These are phyloP conservation scores for Euphorbia celastroides DNA, from an alignment of 441 rosid species.

Conservation along the genomic window DNA sequence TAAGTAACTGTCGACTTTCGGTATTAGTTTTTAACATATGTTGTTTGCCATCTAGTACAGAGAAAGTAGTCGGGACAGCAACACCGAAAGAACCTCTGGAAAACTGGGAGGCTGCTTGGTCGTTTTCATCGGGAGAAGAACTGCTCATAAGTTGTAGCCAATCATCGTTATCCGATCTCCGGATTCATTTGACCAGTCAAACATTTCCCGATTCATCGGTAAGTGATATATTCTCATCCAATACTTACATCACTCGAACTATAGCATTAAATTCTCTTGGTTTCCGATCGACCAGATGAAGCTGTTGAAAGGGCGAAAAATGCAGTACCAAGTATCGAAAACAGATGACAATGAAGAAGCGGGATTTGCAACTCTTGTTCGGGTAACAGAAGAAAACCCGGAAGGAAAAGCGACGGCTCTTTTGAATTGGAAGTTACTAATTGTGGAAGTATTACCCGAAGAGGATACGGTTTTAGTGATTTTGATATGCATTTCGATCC, in stretches of 20 bases:
- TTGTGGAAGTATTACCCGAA: conserved; percentile 57
- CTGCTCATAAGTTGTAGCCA: conserved; percentile 41
- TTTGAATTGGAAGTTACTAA: conserved; percentile 69
- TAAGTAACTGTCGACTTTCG: neutral
- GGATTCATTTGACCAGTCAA: conserved; percentile 36
- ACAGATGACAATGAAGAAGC: conserved; percentile 28
- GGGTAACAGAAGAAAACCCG: conserved; percentile 56
- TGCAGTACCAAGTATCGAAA: conserved; percentile 41
- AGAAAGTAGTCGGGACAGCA: conserved; percentile 77
- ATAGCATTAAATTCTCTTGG: too few relatives aligned
- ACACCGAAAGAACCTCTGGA: conserved; percentile 54
- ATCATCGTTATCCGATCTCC: conserved; percentile 30
- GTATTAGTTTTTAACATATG: conserved; percentile 13
- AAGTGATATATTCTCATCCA: neutral
- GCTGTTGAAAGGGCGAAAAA: conserved; percentile 56
- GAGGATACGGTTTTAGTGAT: conserved; percentile 68
- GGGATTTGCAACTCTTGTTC: conserved; percentile 53
- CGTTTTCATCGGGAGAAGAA: conserved; percentile 71
- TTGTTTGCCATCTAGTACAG: conserved; percentile 65
- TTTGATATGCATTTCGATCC: conserved; percentile 53
- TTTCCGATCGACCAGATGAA: conserved; percentile 37
- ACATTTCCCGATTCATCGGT: conserved; percentile 42
- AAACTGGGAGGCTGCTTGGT: conserved; percentile 60
- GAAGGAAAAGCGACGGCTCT: conserved; percentile 69
- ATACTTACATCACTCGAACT: neutral